Conservation (phyloP, 768 basidiomycete species). For the Panaeolus papilionaceus region DNA sequence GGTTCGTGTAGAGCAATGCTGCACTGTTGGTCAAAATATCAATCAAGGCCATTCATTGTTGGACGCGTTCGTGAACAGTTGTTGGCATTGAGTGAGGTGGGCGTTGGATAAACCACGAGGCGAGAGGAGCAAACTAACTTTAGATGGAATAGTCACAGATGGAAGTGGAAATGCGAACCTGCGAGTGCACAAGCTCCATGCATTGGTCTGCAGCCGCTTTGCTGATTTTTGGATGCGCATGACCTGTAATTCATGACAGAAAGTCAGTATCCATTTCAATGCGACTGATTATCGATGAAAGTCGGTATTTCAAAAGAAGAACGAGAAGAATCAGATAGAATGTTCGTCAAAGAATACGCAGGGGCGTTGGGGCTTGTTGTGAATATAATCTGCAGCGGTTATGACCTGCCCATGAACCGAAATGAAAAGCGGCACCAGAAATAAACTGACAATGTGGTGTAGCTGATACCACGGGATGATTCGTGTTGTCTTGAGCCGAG, state of each 20-base stretch:
- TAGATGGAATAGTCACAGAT: neutral
- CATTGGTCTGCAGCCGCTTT: slow-evolving; percentile 90
- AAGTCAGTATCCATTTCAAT: neutral
- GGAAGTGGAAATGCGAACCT: slow-evolving; percentile 48
- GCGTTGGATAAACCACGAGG: neutral
- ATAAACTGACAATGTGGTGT: neutral
- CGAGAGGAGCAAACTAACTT: neutral
- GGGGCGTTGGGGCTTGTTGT: neutral
- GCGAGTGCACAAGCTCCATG: slow-evolving; percentile 77
- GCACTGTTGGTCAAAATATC: slow-evolving; percentile 54
- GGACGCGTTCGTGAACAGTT: neutral
- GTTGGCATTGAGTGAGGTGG: neutral
- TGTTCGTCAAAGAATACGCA: neutral
- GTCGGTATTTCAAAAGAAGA: neutral
- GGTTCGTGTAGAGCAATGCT: slow-evolving; percentile 89
- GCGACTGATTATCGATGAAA: neutral
- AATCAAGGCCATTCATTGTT: neutral
- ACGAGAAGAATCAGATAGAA: neutral
- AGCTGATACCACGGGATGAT: neutral
- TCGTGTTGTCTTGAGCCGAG: neutral
- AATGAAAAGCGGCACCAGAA: neutral
- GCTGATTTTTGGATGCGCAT: slow-evolving; percentile 88
- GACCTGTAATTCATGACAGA: slow-evolving; percentile 52
- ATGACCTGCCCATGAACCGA: neutral
- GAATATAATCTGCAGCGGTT: neutral